Base-by-base conservation (phyloP, 768 basidiomycete genomes). In the Kwoniella dendrophila region DNA sequence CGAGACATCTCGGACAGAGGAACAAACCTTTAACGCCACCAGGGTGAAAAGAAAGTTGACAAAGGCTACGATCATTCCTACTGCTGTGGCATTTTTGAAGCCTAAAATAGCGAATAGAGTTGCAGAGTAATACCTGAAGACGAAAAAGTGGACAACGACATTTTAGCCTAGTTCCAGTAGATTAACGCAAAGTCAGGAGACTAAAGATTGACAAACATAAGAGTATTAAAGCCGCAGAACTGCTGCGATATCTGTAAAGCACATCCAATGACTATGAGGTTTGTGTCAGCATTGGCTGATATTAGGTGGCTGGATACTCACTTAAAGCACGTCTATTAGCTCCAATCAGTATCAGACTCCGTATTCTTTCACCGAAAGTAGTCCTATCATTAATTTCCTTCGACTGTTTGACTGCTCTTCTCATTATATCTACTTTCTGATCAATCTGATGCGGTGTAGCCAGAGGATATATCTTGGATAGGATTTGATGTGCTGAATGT, bases 201-300 rank as follows among this genome's bases (percentile, higher is more conserved):
- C 1, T 16, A 44, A 5, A 6, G n/a, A 14, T 57, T 10, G 0
- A 50, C 56, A 33, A 32, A 79, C 79, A 80, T 80, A 45, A 90
- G 83, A 0, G 90, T 89, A 70, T 91, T 90, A 82, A 90, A 90
- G 1, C 90, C 90, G 63, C 86, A 90, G 0, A 91, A 82, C 73
- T 91, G 90, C 72, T 92, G 90, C 78, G 86, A 87, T 0, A 87
- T 89, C 80, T 91, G 90, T 78, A 91, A 85, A 44, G 88, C 90
- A 72, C 88, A 89, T 10, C 85, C 87, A 14, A 92, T 82, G 65
- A 88, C 88, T 89, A 59, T 12, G 2, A 8, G 26, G 20, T 55
- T 51, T 16, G 40, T 47, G 20, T n/a, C 18, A 43, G 48, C 48
- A 41, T 6, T 16, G 12, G n/a, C 34, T 45, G 5, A 6, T 32